phyloP scores from a whole-genome alignment of 1,284 basidiomycete genomes.

The Trichosporon coremiiforme region DNA sequence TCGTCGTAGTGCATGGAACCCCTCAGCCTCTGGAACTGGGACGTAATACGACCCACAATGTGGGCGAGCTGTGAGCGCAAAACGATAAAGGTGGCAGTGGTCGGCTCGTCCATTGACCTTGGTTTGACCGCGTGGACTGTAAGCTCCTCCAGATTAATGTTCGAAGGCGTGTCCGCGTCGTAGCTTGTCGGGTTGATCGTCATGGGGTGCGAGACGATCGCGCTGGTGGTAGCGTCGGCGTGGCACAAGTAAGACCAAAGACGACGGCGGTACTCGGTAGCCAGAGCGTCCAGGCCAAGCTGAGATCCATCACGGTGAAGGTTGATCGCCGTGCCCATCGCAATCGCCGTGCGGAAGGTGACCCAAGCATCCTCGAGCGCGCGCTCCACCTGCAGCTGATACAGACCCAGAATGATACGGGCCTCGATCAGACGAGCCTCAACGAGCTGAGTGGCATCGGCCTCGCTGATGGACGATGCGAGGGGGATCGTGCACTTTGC shows the following conservation, averaged over 20 bases:
- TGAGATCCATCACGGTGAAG: slow-evolving; percentile 84
- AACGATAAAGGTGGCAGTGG: slow-evolving; percentile 78
- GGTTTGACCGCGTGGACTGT: slow-evolving; percentile 31
- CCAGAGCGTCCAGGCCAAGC: slow-evolving; percentile 64
- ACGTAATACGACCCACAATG: slow-evolving; percentile 74
- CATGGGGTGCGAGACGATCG: slow-evolving; percentile 85
- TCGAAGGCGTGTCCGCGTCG: slow-evolving; percentile 64
- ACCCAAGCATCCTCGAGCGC: slow-evolving; percentile 77
- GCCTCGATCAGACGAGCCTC: slow-evolving; percentile 74
- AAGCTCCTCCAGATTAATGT: slow-evolving; percentile 69
- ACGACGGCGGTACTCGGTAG: slow-evolving; percentile 82
- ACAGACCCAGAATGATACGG: slow-evolving; percentile 68
- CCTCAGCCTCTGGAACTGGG: slow-evolving; percentile 85
- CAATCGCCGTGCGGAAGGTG: slow-evolving; percentile 83
- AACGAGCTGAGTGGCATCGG: slow-evolving; percentile 84
- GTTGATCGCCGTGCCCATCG: slow-evolving; percentile 87
- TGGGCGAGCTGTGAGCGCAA: slow-evolving; percentile 79
- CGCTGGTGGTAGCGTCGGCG: slow-evolving; percentile 79
- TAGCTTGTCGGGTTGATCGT: slow-evolving; percentile 55
- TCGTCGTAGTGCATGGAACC: slow-evolving; percentile 77
- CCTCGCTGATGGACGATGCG: slow-evolving; percentile 73
- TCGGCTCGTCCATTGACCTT: slow-evolving; percentile 62
- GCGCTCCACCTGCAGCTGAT: slow-evolving; percentile 62
- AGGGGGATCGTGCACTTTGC: slow-evolving; percentile 23
- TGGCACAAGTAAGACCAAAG: slow-evolving; percentile 94